phyloP scores from a whole-genome alignment of 2,329 filamentous ascomycete genomes.

The Fusarium heterosporum region DNA sequence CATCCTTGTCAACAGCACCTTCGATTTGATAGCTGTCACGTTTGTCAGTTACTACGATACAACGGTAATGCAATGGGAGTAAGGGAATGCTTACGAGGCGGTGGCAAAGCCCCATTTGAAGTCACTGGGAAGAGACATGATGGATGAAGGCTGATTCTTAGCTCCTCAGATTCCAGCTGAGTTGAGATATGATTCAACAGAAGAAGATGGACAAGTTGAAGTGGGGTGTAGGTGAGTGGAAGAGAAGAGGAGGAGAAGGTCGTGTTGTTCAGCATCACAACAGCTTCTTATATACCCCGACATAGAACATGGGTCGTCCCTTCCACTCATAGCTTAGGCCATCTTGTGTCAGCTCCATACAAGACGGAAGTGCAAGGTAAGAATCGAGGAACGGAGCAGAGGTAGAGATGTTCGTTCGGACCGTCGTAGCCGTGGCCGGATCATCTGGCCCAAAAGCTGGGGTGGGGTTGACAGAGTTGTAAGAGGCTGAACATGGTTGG shows the following conservation, averaged over 20 bases:
- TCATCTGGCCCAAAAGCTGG: conserved; percentile 43
- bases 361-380: conserved; percentile 20
- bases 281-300: conserved; percentile 45
- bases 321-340: conserved; percentile 39
- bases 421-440: conserved; percentile 63
- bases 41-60: conserved; percentile 31
- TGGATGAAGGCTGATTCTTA: conserved; percentile 5
- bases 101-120: conserved; percentile 87
- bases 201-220: conserved; percentile 1
- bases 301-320: conserved; percentile 33
- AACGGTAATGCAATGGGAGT: conserved; percentile 16
- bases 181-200: conserved; percentile 7
- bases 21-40: conserved; percentile 85
- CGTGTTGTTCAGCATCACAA: conserved; percentile 27
- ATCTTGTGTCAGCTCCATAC: conserved; percentile 27
- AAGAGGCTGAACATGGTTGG: conserved; percentile 22
- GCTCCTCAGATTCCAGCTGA: conserved; percentile 7
- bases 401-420: conserved; percentile 54
- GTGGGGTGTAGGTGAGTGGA: conserved; percentile 7
- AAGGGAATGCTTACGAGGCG: conserved; percentile 67
- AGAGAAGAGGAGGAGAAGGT: background rate
- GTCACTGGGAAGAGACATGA: conserved; percentile 68
- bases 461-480: conserved; percentile 38
- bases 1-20: conserved; percentile 78
- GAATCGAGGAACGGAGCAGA: conserved; percentile 31